Evolutionary conservation across 352 stramenopile species (phyloP).

Genomic region (Phytophthora syringae): DNA sequence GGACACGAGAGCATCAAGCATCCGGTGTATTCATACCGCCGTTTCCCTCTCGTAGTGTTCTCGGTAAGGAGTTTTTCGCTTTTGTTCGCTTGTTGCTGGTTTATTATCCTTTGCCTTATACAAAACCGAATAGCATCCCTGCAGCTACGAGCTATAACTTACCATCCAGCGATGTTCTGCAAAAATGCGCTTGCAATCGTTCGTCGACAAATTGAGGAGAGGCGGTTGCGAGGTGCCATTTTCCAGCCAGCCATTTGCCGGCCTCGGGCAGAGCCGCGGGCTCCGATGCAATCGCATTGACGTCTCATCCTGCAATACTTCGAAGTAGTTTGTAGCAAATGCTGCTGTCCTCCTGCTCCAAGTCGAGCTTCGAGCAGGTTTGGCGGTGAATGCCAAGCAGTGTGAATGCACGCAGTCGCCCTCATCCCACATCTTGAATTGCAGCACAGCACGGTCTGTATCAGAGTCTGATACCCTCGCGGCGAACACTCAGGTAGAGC

Average conservation of each 20-base stretch:
- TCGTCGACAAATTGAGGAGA: conserved; percentile 24
- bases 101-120: too few relatives aligned
- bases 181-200: conserved; percentile 17
- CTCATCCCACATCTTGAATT: conserved; percentile 11
- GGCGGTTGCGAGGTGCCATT: conserved; percentile 14
- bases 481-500: conserved; percentile 16
- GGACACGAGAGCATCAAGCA: conserved; percentile 1
- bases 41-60: background rate
- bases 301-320: too few relatives aligned
- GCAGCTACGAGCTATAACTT: too few relatives aligned
- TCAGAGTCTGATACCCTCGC: too few relatives aligned
- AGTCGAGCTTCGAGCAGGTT: too few relatives aligned
- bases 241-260: conserved; percentile 21
- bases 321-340: too few relatives aligned
- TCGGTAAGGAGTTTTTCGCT: background rate
- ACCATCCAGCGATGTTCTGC: conserved; percentile 8
- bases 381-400: background rate
- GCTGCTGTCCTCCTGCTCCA: background rate
- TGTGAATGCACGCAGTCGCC: background rate
- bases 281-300: background rate
- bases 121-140: too few relatives aligned
- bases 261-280: background rate
- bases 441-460: conserved; percentile 12
- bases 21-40: conserved; percentile 19
- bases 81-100: too few relatives aligned